Evolutionary conservation across 1,284 basidiomycete species (phyloP), one percentile per base, ranked within the genome.

Genomic region (Austroboletus niveus): DNA sequence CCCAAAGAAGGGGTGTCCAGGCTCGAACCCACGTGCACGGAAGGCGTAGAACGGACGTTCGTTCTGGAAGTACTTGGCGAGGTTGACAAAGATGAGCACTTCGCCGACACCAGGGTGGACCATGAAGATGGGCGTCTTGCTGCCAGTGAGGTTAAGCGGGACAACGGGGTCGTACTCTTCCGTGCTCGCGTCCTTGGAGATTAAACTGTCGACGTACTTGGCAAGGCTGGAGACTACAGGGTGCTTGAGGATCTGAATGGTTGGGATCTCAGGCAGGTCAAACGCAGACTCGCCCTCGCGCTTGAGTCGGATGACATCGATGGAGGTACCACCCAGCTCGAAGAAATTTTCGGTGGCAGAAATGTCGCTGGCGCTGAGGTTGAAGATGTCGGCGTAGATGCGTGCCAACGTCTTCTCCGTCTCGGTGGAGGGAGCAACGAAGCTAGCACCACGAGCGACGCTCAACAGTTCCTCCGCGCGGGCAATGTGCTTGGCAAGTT

Each of bases 41-140:
- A 76, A 61, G 1, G 75, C 75, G 49, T 76, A 77, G 40, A 76
- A 67, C 4, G 75, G 75, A 0, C 75, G 67, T 36, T 77, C 73
- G 39, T 70, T 65, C 12, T 62, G 58, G 50, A 73, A 69, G 43
- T 64, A 61, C 31, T 69, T 71, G n/a, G 75, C 75, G 7, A 77
- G 66, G 58, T 73, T 73, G 48, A 76, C 65, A 54, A 76, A 77
- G 48, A 77, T 71, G 11, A 76, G 68, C 8, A 76, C 69, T 49
- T 63, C 61, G 8, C 62, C 61, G 5, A 63, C 61, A 45, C 61
- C 64, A 0, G 61, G 62, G 52, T 63, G 75, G 31, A 76, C 63
- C 54, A 76, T 68, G 56, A 76, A 76, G 38, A 76, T 59, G 3
- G 75, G 75, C 0, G 75, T 72, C 60, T 75, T 77, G 40, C 63